Base-by-base conservation (phyloP, 2,329 filamentous ascomycete species). In the Allantophomopsis lycopodina region DNA sequence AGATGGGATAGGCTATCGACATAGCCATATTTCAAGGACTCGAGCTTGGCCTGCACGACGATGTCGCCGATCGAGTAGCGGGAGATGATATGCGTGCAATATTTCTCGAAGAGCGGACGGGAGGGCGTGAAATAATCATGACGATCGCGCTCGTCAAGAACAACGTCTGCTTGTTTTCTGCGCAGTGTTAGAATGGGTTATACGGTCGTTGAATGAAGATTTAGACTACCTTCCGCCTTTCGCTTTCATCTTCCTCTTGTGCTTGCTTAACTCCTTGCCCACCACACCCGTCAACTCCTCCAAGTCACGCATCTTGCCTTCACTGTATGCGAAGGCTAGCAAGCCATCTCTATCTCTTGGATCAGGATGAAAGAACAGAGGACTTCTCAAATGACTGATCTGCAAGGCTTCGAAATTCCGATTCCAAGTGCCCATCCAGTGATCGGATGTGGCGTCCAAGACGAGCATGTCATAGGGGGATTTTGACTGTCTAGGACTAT, bases 351-450 rank as follows among this genome's bases (percentile, higher is more conserved):
- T 66, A 55, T 89, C 83, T 1, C 71, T 65, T 0, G 83, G 83
- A 51, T 89, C 83, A 12, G 84, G 67, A 52, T 91, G 83, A 62
- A 86, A 89, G 51, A 88, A 82, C 79, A 89, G 83, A 0, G 82
- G 83, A 47, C 81, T 87, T 13, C 83, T 69, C 32, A 91, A 61
- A 49, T 87, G 74, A 1, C 70, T 66, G 36, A 89, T 89, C 37
- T 77, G 70, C 35, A 85, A 73, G 2, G 69, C 71, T 23, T 67
- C 63, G 58, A 89, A 89, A 3, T 81, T 67, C 12, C 66, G 62
- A 35, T 82, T 73, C 83, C 83, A 89, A 32, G 74, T 67, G 8
- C 68, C 60, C 65, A 89, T 74, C 82, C 82, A 89, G 35, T 62
- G 51, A 36, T 69, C 60, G 0, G 70, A 72, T 1, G 71, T 71